These are phyloP conservation scores for Cryptococcus sp. DNA, from an alignment of 1,284 basidiomycete species.

Conservation along the genomic window DNA sequence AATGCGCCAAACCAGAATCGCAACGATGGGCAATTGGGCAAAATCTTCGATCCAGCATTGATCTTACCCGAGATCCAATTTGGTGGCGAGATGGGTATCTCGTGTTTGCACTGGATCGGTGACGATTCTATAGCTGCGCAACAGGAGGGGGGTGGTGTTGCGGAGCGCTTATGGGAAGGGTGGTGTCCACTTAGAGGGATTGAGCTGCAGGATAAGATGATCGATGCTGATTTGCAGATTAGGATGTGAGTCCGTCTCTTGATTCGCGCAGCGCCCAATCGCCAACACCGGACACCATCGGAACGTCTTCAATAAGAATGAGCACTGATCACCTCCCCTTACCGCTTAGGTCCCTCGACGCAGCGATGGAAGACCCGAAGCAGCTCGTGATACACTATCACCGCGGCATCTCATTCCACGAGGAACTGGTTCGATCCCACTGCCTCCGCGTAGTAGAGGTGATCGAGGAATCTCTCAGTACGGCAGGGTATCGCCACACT, in stretches of 20 bases:
- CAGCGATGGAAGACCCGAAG: slow-evolving; percentile 6
- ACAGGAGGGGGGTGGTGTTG: neutral
- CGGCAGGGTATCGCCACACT: neutral
- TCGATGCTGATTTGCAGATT: slow-evolving; percentile 1
- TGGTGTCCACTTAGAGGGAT: neutral
- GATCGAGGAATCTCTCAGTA: slow-evolving; percentile 2
- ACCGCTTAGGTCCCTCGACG: slow-evolving; percentile 4
- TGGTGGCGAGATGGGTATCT: slow-evolving; percentile 3
- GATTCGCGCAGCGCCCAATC: neutral
- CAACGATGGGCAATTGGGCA: neutral
- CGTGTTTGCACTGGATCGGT: neutral
- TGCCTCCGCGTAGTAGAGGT: neutral
- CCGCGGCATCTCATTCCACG: slow-evolving; percentile 4
- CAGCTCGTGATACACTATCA: slow-evolving; percentile 1
- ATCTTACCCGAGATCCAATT: slow-evolving; percentile 1
- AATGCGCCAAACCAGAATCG: too few relatives aligned
- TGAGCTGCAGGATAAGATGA: neutral
- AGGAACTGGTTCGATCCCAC: slow-evolving; percentile 3
- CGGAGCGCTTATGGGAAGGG: neutral
- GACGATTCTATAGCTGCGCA: too few relatives aligned
- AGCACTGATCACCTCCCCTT: neutral
- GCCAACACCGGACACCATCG: neutral
- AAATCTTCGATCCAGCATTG: slow-evolving; percentile 1
- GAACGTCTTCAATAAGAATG: neutral
- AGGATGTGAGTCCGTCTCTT: neutral